These are phyloP conservation scores for Diaporthe amygdali DNA, from an alignment of 2,329 filamentous ascomycete genomes.

Conservation along the genomic window DNA sequence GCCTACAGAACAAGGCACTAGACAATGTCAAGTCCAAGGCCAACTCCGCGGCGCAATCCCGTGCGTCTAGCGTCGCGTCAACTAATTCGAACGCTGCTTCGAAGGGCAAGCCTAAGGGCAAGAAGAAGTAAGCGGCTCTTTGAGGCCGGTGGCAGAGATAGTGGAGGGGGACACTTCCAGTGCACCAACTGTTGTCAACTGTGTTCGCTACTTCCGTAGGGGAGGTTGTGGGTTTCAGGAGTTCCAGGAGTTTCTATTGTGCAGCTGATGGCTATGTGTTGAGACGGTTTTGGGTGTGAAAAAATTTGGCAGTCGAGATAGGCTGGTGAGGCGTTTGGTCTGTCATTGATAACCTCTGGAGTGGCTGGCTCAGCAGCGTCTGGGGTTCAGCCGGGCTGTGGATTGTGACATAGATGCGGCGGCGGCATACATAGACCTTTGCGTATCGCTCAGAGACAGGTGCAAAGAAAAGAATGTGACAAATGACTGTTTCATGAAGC, in stretches of 20 bases:
- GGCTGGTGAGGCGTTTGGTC: constrained; percentile 14
- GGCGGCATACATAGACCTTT: constrained; percentile 13
- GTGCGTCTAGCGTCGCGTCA: constrained; percentile 87
- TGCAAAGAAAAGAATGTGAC: constrained; percentile 9
- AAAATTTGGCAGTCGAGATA: constrained; percentile 5
- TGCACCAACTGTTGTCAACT: neutral
- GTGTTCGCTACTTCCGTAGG: neutral
- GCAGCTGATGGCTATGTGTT: neutral
- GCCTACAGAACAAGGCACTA: constrained; percentile 82
- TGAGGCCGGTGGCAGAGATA: too few species aligned
- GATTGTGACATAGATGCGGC: constrained; percentile 3
- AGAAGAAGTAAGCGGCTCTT: constrained; percentile 52
- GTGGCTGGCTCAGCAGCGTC: constrained; percentile 7
- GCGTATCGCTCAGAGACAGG: neutral
- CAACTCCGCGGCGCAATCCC: constrained; percentile 77
- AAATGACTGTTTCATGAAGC: constrained; percentile 6
- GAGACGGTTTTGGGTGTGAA: neutral
- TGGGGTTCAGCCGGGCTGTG: neutral
- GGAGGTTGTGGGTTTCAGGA: constrained; percentile 1
- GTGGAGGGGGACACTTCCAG: neutral
- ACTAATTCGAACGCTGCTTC: constrained; percentile 62
- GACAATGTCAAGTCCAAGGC: constrained; percentile 87
- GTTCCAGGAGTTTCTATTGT: constrained; percentile 14
- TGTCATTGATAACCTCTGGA: neutral
- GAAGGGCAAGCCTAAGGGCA: constrained; percentile 52